Percentiles rank a stretch among this genome's conserved stretches.
Conservation (phyloP, 2,329 filamentous ascomycete genomes). For the Lomentospora prolificans region DNA sequence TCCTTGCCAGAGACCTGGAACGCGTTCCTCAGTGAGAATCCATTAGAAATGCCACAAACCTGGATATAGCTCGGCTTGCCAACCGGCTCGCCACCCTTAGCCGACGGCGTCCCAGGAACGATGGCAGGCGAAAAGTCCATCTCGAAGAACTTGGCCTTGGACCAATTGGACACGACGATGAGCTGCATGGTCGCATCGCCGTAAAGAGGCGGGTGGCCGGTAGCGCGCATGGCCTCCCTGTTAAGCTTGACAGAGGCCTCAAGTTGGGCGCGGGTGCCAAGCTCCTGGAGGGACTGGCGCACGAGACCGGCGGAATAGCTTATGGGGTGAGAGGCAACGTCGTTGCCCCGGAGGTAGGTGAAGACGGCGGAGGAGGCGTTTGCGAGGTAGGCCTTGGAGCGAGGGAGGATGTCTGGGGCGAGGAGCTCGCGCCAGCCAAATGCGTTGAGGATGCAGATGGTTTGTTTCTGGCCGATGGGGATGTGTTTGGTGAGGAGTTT, state of each 20-base stretch:
- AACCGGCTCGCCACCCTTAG: background rate
- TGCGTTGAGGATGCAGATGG: constrained; percentile 18
- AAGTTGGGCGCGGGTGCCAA: constrained; percentile 24
- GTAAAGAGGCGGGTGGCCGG: constrained; percentile 16
- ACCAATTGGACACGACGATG: constrained; percentile 28
- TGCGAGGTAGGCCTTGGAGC: constrained; percentile 17
- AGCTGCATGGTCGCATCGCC: constrained; percentile 23
- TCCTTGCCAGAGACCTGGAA: constrained; percentile 19
- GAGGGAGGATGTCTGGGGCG: constrained; percentile 2
- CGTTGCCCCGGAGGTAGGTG: constrained; percentile 14
- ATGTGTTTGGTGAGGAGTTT: constrained; percentile 14
- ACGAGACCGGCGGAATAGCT: constrained; percentile 19
- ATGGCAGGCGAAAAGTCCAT: constrained; percentile 26
- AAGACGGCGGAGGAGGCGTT: constrained; percentile 17
- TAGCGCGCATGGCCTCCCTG: constrained; percentile 12
- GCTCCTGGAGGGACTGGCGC: constrained; percentile 23
- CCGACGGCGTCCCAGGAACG: constrained; percentile 6
- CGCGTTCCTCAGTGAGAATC: constrained; percentile 10
- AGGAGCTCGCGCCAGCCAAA: constrained; percentile 17
- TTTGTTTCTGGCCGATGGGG: constrained; percentile 15
- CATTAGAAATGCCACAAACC: constrained; percentile 8
- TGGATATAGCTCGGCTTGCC: constrained; percentile 13
- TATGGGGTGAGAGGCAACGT: constrained; percentile 16
- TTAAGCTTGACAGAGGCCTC: constrained; percentile 18
- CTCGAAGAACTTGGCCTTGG: constrained; percentile 23